Base-by-base conservation (phyloP, 345 rosid genomes). In the Dovyalis caffra region DNA sequence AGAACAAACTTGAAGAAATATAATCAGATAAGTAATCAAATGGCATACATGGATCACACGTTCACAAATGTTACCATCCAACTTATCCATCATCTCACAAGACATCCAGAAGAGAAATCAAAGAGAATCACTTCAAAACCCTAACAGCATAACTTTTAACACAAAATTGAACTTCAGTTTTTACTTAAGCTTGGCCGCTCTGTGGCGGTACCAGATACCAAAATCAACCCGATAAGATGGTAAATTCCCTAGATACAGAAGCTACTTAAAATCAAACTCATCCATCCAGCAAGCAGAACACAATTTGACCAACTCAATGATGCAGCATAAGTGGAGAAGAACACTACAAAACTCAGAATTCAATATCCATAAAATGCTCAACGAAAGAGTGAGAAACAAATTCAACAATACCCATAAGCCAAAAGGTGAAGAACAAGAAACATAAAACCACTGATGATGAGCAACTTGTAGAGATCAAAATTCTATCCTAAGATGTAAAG, bases 151-250 rank as follows among this genome's bases (percentile, higher is more conserved):
- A 71, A 28, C 58, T 61, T 40, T 61, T 57, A 72, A 20, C 66
- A 18, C 8, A 29, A 28, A 60, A 60, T 33, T 40, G 20, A 35
- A 71, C 61, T 28, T 23, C 6, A 20, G 29, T 14, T 34, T 76
- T 67, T 53, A 76, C 73, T 23, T 14, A 29, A 71, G 25, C 51
- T 29, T 26, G 26, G 70, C 69, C 76, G 68, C 66, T 58, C 78
- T 64, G 58, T 65, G 64, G 75, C 33, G 68, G 67, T 25, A 47
- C 21, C 74, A 76, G 75, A 76, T 68, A 69, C 74, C 45, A 64
- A 62, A 73, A 43, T 69, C 49, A 73, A 69, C 57, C 64, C 64
- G 33, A 38, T 40, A 35, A 28, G 28, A 64, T 9, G 18, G 0
- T 21, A 76, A 31, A 47, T 45, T 15, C 74, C 65, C 37, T 12